A percentile compares a stretch with the other conserved stretches of the same genome.
Evolutionary conservation across 169 alveolate species (phyloP).

Genomic region (Cytauxzoon felis): DNA sequence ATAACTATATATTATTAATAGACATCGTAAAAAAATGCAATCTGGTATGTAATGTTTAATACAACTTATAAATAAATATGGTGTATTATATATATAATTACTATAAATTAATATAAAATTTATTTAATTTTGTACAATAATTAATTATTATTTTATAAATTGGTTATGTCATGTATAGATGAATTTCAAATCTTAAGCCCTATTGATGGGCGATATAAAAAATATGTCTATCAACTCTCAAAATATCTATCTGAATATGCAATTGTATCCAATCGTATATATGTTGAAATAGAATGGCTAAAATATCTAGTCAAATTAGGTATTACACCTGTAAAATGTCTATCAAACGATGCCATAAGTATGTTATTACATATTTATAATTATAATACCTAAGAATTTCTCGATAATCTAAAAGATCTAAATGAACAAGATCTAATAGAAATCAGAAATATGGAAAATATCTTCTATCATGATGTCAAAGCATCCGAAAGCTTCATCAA

Average conservation of each 20-base stretch:
- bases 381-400: constrained; percentile 9
- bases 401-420: constrained; percentile 47
- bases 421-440: constrained; percentile 68
- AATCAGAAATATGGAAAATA: constrained; percentile 78
- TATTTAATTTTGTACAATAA: not conserved
- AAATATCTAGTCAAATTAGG: constrained; percentile 75
- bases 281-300: constrained; percentile 89
- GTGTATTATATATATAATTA: too few relatives aligned
- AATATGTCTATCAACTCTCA: constrained; percentile 59
- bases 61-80: too few relatives aligned
- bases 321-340: constrained; percentile 43
- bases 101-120: constrained; percentile 7
- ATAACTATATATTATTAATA: not conserved
- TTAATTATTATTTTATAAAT: not conserved
- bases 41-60: constrained; percentile 40
- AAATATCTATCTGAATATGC: constrained; percentile 84
- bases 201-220: constrained; percentile 86
- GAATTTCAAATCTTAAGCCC: constrained; percentile 65
- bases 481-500: constrained; percentile 89
- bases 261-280: constrained; percentile 80
- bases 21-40: constrained; percentile 32
- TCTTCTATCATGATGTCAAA: constrained; percentile 90
- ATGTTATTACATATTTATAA: not conserved
- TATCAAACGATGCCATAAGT: constrained; percentile 60
- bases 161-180: not conserved